Base-by-base conservation (phyloP, 345 rosid species). In the Syzygium aromaticum region DNA sequence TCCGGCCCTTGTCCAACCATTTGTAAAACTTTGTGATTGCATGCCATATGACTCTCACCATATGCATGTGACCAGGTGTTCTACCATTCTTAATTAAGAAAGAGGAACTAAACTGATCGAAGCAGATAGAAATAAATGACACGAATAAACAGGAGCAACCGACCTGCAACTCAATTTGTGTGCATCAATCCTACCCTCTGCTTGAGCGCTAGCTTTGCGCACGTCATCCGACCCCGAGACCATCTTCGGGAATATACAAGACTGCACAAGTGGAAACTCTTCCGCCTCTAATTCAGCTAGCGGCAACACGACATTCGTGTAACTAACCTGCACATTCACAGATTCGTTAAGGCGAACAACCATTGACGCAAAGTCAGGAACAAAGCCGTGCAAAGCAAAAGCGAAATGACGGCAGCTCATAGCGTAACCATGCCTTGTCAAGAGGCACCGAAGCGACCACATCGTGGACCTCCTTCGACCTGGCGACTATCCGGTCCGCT, bases 171-270 rank as follows among this genome's bases (percentile, higher is more conserved):
- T 88, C 28, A 89, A 90, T 73, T 89, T 84, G 87, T 95, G 96
- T 80, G 92, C 91, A 88, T 95, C 97, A 67, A 97, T 95, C 89
- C 90, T 94, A 77, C 88, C 87, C 91, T 96, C 99, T 0, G 98
- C 99, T 93, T 95, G 96, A 63, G 92, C 94, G 86, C 99, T 94
- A 21, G 98, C 97, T 90, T 91, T 95, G 77, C 95, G 92, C 87
- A 94, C 96, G 67, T 88, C 95, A 63, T 93, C 96, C 0, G 84
- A 89, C 51, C 93, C 86, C 52, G 95, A 94, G 30, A 96, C 95
- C 88, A 97, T 89, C 91, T 94, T 96, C 3, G 94, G 98, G 78
- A 95, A 88, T 88, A 94, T 91, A 86, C 98, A 97, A 85, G 94
- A 96, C 87, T 97, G 98, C 73, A 95, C 91, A 88, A 94, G 90